phyloP scores from a whole-genome alignment of 2,329 filamentous ascomycete species.

The Hymenoscyphus repandus region DNA sequence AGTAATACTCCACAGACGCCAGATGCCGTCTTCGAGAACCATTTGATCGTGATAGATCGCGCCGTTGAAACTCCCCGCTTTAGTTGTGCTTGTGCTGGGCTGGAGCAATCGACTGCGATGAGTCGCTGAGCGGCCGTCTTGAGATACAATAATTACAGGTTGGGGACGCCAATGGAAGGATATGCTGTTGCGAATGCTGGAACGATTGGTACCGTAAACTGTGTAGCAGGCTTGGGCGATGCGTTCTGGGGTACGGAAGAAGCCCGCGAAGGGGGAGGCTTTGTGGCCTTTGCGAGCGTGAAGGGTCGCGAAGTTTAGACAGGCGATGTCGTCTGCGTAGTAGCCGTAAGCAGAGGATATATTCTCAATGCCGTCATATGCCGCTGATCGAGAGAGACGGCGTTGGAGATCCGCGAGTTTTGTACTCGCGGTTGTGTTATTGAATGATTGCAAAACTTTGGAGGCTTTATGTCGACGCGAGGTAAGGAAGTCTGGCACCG shows the following conservation, averaged over 20 bases:
- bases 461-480: not conserved
- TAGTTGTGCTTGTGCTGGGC: not conserved
- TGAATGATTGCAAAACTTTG: not conserved
- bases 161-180: constrained; percentile 6
- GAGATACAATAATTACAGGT: not conserved
- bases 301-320: not conserved
- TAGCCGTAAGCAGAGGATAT: constrained; percentile 6
- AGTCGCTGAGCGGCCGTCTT: constrained; percentile 1
- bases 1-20: not conserved
- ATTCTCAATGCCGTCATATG: constrained; percentile 6
- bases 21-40: not conserved
- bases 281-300: constrained; percentile 4
- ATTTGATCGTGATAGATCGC: constrained; percentile 2
- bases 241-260: constrained; percentile 1
- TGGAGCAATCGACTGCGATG: not conserved
- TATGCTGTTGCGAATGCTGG: not conserved
- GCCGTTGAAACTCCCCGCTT: constrained; percentile 4
- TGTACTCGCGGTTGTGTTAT: not conserved
- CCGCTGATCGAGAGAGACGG: not conserved
- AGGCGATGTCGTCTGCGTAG: constrained; percentile 6
- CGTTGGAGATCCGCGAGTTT: constrained; percentile 4
- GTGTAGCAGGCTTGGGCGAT: constrained; percentile 3
- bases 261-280: constrained; percentile 6
- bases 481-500: not conserved
- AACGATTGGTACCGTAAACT: not conserved